These are phyloP conservation scores for Xylariaceae sp. DNA, from an alignment of 2,329 filamentous ascomycete species.

Conservation along the genomic window DNA sequence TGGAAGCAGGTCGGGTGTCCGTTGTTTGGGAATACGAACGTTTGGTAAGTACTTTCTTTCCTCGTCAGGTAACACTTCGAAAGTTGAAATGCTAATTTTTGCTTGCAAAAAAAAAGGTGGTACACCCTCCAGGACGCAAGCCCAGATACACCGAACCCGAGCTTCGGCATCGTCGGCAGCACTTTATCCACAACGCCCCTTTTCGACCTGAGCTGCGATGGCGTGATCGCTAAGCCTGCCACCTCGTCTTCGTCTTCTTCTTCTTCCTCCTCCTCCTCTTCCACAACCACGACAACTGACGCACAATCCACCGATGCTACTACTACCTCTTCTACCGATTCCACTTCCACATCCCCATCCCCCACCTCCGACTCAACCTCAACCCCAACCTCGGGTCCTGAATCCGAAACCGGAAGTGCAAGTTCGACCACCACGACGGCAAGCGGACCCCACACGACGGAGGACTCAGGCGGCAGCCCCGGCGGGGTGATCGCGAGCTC, in stretches of 20 bases:
- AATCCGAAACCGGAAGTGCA: background rate
- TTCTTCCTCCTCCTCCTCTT: conserved; percentile 11
- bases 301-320: background rate
- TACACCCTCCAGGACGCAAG: conserved; percentile 67
- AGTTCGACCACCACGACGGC: background rate
- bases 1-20: conserved; percentile 75
- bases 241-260: conserved; percentile 21
- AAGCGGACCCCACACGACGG: background rate
- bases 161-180: conserved; percentile 63
- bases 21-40: conserved; percentile 57
- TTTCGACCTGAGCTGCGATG: conserved; percentile 57
- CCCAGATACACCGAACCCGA: conserved; percentile 55
- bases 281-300: conserved; percentile 12
- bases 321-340: background rate
- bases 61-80: too few species aligned
- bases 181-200: conserved; percentile 49
- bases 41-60: conserved; percentile 51
- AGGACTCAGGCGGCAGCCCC: conserved; percentile 22
- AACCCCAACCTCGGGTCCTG: too few species aligned
- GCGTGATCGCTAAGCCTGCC: conserved; percentile 25
- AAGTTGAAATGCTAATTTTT: too few species aligned
- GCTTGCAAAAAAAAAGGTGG: conserved; percentile 34
- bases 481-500: conserved; percentile 22
- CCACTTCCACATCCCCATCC: background rate
- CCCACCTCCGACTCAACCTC: too few species aligned